Evolutionary conservation across 164 flowering plant species (phyloP).

Genomic region (Vitis rotundifolia): DNA sequence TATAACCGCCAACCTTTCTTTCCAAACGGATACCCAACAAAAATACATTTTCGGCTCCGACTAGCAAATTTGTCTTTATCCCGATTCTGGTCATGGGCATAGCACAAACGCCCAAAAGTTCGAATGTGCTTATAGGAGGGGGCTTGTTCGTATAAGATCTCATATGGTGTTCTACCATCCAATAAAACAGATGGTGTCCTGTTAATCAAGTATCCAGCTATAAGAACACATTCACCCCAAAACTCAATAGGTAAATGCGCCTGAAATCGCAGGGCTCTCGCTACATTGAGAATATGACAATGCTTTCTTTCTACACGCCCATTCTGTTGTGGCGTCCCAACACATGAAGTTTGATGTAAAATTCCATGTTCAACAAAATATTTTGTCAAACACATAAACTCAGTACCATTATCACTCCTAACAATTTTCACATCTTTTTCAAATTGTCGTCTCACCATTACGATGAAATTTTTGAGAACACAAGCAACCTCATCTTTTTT

Average conservation of each 20-base stretch:
- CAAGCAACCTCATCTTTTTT: background rate
- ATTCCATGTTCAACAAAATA: background rate
- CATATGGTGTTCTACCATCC: background rate
- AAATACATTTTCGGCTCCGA: background rate
- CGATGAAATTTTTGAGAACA: background rate
- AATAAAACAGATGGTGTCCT: background rate
- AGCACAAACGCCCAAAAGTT: background rate
- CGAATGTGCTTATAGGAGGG: background rate
- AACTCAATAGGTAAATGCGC: background rate
- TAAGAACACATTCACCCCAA: background rate
- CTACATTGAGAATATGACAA: conserved; percentile 2
- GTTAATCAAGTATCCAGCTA: conserved; percentile 11
- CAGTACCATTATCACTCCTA: conserved; percentile 4
- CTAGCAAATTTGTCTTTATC: conserved; percentile 1
- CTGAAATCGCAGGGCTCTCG: conserved; percentile 7
- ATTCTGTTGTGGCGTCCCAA: conserved; percentile 10
- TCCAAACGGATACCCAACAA: conserved; percentile 6
- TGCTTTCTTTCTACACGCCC: conserved; percentile 11
- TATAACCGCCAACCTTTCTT: background rate
- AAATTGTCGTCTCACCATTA: background rate
- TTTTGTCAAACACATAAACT: background rate
- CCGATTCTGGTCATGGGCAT: background rate
- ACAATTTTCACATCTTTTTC: background rate
- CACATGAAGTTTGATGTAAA: conserved; percentile 9
- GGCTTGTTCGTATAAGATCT: background rate